Evolutionary conservation across 768 basidiomycete species (phyloP), one percentile per base, ranked within the genome.

Genomic region (Tylopilus rubrobrunneus): DNA sequence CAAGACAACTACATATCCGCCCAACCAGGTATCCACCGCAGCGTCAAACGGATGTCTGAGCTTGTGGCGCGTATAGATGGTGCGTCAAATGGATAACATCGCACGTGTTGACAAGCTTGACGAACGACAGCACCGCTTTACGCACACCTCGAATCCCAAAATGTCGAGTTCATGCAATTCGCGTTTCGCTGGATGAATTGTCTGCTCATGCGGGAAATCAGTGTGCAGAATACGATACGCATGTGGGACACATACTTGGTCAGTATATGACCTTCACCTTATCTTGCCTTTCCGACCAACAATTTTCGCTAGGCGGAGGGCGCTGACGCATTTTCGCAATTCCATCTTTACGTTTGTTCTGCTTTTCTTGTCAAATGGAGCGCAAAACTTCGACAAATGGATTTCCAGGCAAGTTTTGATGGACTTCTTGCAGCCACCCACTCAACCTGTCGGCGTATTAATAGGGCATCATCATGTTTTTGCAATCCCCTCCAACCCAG

Each of bases 241-340:
- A 98, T 98, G 96, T 99, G 97, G 97, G 97, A 99, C 69, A 98
- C 97, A 12, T 99, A 99, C 71, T 73, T 99, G 65, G 97, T 98
- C 56, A 52, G 91, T 72, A 5, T 33, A 15, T 3, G 23, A 9
- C 27, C 45, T 33, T 40, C 7, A 54, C 15, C 21, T 4, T 25
- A n/a, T 25, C 27, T 39, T 41, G 21, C 25, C 21, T 29, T 4
- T 14, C 28, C 11, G 8, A 45, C 37, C 56, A 25, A 56, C 52
- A n/a, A 33, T 39, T 42, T 56, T 2, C 37, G 15, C 21, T 55
- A 99, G 97, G 89, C 96, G 14, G 97, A 99, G 73, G 97, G 97
- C 6, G 78, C 93, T 3, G 95, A 99, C 59, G 97, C 97, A 11
- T 99, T 99, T 73, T 98, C 95, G 14, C 93, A 98, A 69, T 99